Evolutionary conservation across 2,329 filamentous ascomycete species (phyloP).

Genomic region (Stagonosporopsis chrysanthemi): DNA sequence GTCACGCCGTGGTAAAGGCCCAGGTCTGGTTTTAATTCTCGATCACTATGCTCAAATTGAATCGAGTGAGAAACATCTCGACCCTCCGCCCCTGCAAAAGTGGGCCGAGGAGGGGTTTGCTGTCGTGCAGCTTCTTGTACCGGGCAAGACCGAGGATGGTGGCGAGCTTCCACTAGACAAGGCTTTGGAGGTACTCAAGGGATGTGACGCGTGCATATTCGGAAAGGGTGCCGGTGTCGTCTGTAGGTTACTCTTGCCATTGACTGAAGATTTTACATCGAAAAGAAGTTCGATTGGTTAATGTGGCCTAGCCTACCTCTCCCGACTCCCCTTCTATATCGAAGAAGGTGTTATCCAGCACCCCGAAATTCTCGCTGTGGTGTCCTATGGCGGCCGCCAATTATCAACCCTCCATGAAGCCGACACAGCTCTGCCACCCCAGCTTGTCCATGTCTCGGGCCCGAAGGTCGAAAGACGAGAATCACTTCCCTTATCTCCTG

Average conservation of each 20-base stretch:
- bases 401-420: conserved; percentile 36
- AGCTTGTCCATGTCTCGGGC: conserved; percentile 42
- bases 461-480: conserved; percentile 29
- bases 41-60: conserved; percentile 44
- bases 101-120: conserved; percentile 76
- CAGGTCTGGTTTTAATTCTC: conserved; percentile 57
- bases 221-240: conserved; percentile 41
- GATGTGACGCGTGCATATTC: conserved; percentile 34
- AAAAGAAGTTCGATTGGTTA: not conserved
- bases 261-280: not conserved
- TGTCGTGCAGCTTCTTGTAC: conserved; percentile 62
- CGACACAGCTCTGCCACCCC: conserved; percentile 30
- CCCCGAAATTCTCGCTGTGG: conserved; percentile 40
- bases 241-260: conserved; percentile 29
- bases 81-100: conserved; percentile 67
- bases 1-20: conserved; percentile 58
- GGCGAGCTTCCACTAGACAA: conserved; percentile 43
- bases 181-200: conserved; percentile 34
- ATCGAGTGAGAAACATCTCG: conserved; percentile 50
- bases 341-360: conserved; percentile 37
- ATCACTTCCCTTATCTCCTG: conserved; percentile 31
- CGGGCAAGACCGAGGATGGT: conserved; percentile 42
- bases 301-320: conserved; percentile 38
- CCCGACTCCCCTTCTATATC: conserved; percentile 42
- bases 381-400: conserved; percentile 42